A percentile compares a stretch with the other conserved stretches of the same genome.
Conservation (phyloP, 257 asterid genomes). For the Rubia yunnanensis region DNA sequence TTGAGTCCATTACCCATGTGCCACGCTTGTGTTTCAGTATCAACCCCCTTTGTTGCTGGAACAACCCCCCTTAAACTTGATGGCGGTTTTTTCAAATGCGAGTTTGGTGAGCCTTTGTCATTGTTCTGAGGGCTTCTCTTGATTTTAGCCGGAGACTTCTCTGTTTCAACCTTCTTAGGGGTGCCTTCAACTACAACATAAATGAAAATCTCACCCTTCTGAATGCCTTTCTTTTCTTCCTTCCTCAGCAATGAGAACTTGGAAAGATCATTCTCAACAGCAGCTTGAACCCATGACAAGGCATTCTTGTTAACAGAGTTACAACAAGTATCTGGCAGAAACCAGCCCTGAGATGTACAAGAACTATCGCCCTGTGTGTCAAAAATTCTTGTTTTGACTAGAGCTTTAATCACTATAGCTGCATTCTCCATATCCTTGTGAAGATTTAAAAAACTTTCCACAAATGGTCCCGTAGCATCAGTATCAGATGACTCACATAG, state of each 20-base stretch:
- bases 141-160: slow-evolving; percentile 21
- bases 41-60: slow-evolving; percentile 23
- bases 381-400: slow-evolving; percentile 22
- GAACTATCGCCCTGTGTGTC: slow-evolving; percentile 19
- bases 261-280: slow-evolving; percentile 58
- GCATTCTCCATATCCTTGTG: slow-evolving; percentile 45
- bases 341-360: slow-evolving; percentile 8
- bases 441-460: slow-evolving; percentile 56
- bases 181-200: slow-evolving; percentile 37
- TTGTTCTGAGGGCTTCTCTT: slow-evolving; percentile 25
- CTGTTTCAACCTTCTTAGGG: slow-evolving; percentile 22
- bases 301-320: slow-evolving; percentile 35
- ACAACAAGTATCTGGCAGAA: slow-evolving; percentile 15
- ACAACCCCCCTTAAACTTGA: slow-evolving; percentile 21
- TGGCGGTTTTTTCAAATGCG: slow-evolving; percentile 19
- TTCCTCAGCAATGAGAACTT: slow-evolving; percentile 49
- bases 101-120: slow-evolving; percentile 13
- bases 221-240: slow-evolving; percentile 31
- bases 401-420: slow-evolving; percentile 19
- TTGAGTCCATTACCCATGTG: slow-evolving; percentile 37
- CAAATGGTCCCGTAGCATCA: slow-evolving; percentile 41
- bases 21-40: slow-evolving; percentile 21
- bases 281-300: slow-evolving; percentile 79
- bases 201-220: slow-evolving; percentile 32
- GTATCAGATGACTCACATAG: slow-evolving; percentile 45